Percentiles rank a stretch among this genome's conserved stretches.
These are phyloP conservation scores for Boletus insuetus DNA, from an alignment of 768 basidiomycete genomes.

Conservation along the genomic window DNA sequence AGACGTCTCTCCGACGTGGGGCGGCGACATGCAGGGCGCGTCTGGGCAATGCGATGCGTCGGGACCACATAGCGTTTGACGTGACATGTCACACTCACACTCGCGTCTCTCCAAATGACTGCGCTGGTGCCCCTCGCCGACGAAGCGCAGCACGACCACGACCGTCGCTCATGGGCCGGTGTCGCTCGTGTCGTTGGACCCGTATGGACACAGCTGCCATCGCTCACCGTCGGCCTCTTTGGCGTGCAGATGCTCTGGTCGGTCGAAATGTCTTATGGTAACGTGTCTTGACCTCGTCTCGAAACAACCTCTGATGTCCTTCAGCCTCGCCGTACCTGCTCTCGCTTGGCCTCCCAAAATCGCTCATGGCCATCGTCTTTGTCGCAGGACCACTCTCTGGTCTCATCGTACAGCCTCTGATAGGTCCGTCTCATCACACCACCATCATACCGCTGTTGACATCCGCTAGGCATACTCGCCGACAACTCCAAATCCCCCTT, in stretches of 20 bases:
- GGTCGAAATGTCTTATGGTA: constrained; percentile 90
- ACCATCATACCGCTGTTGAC: neutral
- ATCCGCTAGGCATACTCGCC: constrained; percentile 54
- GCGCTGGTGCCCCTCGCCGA: constrained; percentile 49
- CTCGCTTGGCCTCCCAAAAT: constrained; percentile 84
- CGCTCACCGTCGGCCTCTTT: constrained; percentile 72
- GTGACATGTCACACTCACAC: neutral
- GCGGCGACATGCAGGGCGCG: constrained; percentile 19
- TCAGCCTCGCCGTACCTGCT: constrained; percentile 84
- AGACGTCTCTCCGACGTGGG: constrained; percentile 30
- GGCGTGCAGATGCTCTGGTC: constrained; percentile 93
- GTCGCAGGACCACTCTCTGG: constrained; percentile 90
- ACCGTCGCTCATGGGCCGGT: constrained; percentile 44
- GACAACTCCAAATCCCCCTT: constrained; percentile 82
- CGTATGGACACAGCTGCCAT: constrained; percentile 60
- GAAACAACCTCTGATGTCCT: neutral
- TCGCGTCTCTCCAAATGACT: constrained; percentile 38
- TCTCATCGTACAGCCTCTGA: constrained; percentile 86
- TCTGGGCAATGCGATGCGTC: neutral
- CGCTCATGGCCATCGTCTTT: constrained; percentile 86
- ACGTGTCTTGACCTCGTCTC: neutral
- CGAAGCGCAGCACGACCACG: constrained; percentile 37
- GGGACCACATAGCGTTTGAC: neutral
- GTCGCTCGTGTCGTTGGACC: constrained; percentile 65
- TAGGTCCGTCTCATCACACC: constrained; percentile 46